These are phyloP conservation scores for Termitomyces sp. DNA, from an alignment of 768 basidiomycete genomes.

Conservation along the genomic window DNA sequence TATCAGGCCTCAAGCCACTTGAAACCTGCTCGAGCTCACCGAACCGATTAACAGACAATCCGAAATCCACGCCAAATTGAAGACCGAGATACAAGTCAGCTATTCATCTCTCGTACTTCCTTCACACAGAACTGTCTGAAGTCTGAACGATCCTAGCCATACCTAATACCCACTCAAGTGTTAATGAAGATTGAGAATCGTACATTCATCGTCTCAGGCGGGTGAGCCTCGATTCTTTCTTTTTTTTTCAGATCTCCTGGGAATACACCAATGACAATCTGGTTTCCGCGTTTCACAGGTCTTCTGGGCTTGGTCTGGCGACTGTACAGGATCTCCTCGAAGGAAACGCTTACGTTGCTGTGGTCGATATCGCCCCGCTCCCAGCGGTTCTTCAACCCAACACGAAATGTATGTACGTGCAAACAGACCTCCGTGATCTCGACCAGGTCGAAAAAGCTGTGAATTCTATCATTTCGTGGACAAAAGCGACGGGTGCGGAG, in stretches of 20 bases:
- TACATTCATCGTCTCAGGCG: not conserved
- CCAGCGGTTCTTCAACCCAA: constrained; percentile 19
- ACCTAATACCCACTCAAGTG: not conserved
- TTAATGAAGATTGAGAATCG: not conserved
- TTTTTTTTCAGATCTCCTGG: not conserved
- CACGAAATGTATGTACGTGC: constrained; percentile 31
- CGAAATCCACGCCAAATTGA: not conserved
- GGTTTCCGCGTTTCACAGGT: constrained; percentile 25
- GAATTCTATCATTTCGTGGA: constrained; percentile 35
- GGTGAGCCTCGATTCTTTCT: not conserved
- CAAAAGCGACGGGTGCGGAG: constrained; percentile 33
- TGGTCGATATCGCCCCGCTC: constrained; percentile 47
- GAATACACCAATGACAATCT: not conserved
- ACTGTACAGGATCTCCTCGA: constrained; percentile 43
- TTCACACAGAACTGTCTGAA: not conserved
- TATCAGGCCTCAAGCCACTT: not conserved
- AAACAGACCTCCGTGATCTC: constrained; percentile 37
- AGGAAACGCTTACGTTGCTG: constrained; percentile 42
- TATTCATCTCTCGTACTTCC: not conserved
- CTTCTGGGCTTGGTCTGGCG: constrained; percentile 55
- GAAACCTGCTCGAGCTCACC: not conserved
- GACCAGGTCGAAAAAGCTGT: constrained; percentile 35
- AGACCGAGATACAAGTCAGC: not conserved
- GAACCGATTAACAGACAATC: not conserved
- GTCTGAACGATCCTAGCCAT: not conserved